phyloP scores from a whole-genome alignment of 495 filamentous ascomycete species.

The Aspergillus steynii region DNA sequence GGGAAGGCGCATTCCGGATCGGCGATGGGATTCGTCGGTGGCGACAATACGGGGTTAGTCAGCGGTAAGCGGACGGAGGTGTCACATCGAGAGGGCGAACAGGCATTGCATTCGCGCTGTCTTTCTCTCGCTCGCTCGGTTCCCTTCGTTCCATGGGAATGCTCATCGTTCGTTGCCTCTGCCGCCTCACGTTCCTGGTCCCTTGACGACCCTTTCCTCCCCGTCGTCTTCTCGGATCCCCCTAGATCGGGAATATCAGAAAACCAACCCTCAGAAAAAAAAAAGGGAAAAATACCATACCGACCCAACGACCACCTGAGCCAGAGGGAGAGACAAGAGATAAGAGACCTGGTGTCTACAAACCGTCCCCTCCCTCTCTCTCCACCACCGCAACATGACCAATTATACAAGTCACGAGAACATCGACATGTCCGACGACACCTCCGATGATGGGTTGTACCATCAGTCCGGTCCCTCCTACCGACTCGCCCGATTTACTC shows the following conservation, averaged over 20 bases:
- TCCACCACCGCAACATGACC: not conserved
- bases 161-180: not conserved
- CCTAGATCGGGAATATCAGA: not conserved
- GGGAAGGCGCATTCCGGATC: not conserved
- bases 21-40: not conserved
- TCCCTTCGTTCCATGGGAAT: not conserved
- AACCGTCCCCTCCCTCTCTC: not conserved
- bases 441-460: constrained; percentile 18
- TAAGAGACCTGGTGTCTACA: not conserved
- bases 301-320: not conserved
- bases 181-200: not conserved
- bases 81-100: not conserved
- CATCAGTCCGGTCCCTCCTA: constrained; percentile 11
- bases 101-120: not conserved
- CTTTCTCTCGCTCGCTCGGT: not conserved
- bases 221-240: not conserved
- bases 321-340: not conserved
- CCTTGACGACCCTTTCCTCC: not conserved
- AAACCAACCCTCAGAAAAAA: not conserved
- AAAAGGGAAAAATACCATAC: not conserved
- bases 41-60: not conserved
- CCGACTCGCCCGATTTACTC: constrained; percentile 21
- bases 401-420: constrained; percentile 14
- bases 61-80: not conserved
- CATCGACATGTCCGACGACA: constrained; percentile 25